Percentiles rank a stretch among this genome's conserved stretches.
Conservation (phyloP, 306 rosid genomes). For the Trifolium repens region DNA sequence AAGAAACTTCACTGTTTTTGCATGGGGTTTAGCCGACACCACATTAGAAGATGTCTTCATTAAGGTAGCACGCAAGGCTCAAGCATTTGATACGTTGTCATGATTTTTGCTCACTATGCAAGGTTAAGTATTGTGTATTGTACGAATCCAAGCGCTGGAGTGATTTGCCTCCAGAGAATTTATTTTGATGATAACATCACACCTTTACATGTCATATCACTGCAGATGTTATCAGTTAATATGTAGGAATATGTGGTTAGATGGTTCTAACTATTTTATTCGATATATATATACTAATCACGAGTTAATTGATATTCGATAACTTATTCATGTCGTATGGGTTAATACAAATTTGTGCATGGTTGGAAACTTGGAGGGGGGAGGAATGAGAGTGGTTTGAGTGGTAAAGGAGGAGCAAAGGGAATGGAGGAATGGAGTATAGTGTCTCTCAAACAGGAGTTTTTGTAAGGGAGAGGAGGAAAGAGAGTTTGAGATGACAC, state of each 20-base stretch:
- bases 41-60: slow-evolving; percentile 92
- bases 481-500: too few relatives aligned
- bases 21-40: slow-evolving; percentile 90
- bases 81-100: slow-evolving; percentile 52
- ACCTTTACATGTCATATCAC: not conserved
- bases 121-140: not conserved
- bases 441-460: too few relatives aligned
- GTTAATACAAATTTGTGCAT: too few relatives aligned
- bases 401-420: too few relatives aligned
- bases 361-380: too few relatives aligned
- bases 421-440: too few relatives aligned
- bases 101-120: slow-evolving; percentile 25
- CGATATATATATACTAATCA: too few relatives aligned
- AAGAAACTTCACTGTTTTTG: slow-evolving; percentile 72
- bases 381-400: too few relatives aligned
- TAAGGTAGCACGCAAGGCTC: slow-evolving; percentile 75
- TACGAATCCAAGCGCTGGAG: not conserved
- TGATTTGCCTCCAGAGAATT: not conserved
- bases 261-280: not conserved
- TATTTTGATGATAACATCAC: too few relatives aligned
- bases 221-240: not conserved
- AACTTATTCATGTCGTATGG: too few relatives aligned
- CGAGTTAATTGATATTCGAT: too few relatives aligned
- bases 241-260: not conserved
- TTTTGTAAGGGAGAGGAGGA: too few relatives aligned